These are phyloP conservation scores for Paspalum vaginatum DNA, from an alignment of 176 grass and related monocot species.

Conservation along the genomic window DNA sequence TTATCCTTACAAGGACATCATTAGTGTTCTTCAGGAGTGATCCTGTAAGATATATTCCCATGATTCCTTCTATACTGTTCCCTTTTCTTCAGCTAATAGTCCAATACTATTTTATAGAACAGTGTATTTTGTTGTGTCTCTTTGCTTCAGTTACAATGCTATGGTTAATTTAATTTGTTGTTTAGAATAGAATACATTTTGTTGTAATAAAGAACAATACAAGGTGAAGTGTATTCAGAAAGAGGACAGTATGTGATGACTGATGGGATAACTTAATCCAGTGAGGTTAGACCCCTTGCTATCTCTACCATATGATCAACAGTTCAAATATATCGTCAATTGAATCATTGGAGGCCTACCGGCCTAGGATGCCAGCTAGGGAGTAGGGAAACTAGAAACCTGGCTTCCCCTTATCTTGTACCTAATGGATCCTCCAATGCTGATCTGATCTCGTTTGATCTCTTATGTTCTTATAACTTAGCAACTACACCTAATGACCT, in stretches of 20 bases:
- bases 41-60: conserved; percentile 63
- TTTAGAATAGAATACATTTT: conserved; percentile 20
- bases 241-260: background rate
- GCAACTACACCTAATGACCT: background rate
- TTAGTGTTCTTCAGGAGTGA: conserved; percentile 88
- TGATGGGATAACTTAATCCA: conserved; percentile 16
- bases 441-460: background rate
- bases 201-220: conserved; percentile 8
- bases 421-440: background rate
- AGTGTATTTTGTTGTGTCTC: conserved; percentile 28
- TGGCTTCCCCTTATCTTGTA: background rate
- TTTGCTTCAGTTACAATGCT: conserved; percentile 36
- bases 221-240: conserved; percentile 22
- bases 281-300: background rate
- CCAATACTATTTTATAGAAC: conserved; percentile 12
- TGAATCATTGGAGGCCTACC: background rate
- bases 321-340: background rate
- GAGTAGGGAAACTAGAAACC: conserved; percentile 27
- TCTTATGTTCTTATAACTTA: conserved; percentile 12
- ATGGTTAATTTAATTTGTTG: conserved; percentile 28
- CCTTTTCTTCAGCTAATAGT: conserved; percentile 22
- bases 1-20: conserved; percentile 87
- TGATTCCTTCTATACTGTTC: conserved; percentile 9
- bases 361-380: background rate
- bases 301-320: conserved; percentile 7